Evolutionary conservation across 2,329 filamentous ascomycete species (phyloP), one percentile per base, ranked within the genome.

Genomic region (Diaporthe longicolla): DNA sequence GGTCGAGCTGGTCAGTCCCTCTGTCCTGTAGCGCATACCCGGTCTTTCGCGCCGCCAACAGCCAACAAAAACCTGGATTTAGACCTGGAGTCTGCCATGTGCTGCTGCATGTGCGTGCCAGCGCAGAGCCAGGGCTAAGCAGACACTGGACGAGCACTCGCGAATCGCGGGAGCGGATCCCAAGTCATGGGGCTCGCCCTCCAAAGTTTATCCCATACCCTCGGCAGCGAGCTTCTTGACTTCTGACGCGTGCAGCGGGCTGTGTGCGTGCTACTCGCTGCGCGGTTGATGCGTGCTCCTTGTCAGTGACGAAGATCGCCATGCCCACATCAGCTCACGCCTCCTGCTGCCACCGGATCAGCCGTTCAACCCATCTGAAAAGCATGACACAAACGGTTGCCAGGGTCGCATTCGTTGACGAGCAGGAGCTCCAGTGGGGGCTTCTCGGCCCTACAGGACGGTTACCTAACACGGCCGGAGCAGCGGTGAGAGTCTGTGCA

Each of bases 401-500:
- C 48, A 48, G 32, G 26, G n/a, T 40, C 63, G 48, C 32, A 45
- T 7, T 66, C 63, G 45, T 26, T 26, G 45, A n/a, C 29, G 45
- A 37, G 45, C 32, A 26, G 21, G 10, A 37, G 29, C 45, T 40
- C 48, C n/a, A 26, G 63, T 66, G 43, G 61, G 29, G 61, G 19
- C 32, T 26, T 21, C 48, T 54, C 63, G 63, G 63, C 63, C 63
- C 63, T 68, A 68, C 32, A 68, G 63, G 37, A 68, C 63, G 63
- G 63, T 40, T 40, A 54, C 29, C 32, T 26, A 48, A 54, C 32
- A 54, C 63, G 63, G 63, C n/a, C 32, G 24, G 48, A 54, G 63
- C 63, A 68, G 63, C 63, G 63, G 63, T 68, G 63, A 68, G 63
- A 54, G 63, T 68, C 63, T 54, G 63, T 68, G 63, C 63, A 35